Evolutionary conservation across 2,329 filamentous ascomycete species (phyloP), one percentile per base, ranked within the genome.

Genomic region (Calonectria henricotiae): DNA sequence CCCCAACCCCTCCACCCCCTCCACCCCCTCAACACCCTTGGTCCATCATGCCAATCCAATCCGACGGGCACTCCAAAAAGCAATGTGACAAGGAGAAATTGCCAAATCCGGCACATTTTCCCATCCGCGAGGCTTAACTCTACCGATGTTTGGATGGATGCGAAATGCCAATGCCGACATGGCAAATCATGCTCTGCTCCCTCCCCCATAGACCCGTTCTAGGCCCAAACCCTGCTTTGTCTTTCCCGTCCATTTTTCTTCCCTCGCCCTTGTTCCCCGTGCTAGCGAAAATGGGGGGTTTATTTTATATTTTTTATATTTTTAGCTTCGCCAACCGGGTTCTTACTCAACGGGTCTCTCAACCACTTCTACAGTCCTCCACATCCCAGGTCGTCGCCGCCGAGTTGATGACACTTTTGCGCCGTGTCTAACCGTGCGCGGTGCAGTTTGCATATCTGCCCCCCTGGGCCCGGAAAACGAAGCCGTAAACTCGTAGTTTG

Each of bases 51-150:
- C 32, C n/a, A 39, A 58, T 37, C 51, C 32, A 11, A 23, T 17
- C 20, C 20, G 20, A 20, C 20, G 20, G 20, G 20, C 35, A 20
- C n/a, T 12, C n/a, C 20, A 37, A 58, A 37, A 39, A 58, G 51
- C 35, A 58, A 58, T 39, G 51, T n/a, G 47, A 30, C 51, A 58
- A 58, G 51, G 51, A 58, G 51, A 9, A 58, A 58, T 58, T 58
- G 20, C 51, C 51, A 8, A 39, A 58, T 58, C 9, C 32, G 51
- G 51, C 23, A 58, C 25, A 12, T 17, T 39, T 25, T 23, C 35
- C 51, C 32, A 39, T 39, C 20, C 32, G 51, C 23, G 51, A 37
- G 51, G 51, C 51, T 58, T 23, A 58, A 58, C 30, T 17, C 51
- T 58, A 58, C 20, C 51, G 51, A 58, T 58, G 32, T 37, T n/a